These are phyloP conservation scores for Dimocarpus longan DNA, from an alignment of 345 rosid genomes.

Conservation along the genomic window DNA sequence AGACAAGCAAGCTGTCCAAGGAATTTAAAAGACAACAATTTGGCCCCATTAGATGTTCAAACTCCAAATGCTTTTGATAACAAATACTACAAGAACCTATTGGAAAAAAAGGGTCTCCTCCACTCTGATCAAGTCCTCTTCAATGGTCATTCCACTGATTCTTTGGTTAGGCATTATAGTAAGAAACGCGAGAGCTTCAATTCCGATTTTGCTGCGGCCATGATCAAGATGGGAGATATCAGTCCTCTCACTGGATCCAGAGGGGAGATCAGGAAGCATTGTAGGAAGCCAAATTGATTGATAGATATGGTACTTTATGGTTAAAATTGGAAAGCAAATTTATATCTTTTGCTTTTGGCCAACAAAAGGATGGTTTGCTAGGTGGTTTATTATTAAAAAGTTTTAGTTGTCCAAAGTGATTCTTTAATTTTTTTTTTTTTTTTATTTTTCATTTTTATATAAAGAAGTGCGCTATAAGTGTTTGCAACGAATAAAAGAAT, in stretches of 20 bases:
- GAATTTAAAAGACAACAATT: conserved; percentile 35
- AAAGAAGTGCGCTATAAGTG: too few relatives aligned
- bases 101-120: conserved; percentile 44
- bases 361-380: too few relatives aligned
- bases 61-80: conserved; percentile 47
- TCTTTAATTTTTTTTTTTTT: too few relatives aligned
- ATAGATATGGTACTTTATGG: neutral
- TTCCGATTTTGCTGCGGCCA: conserved; percentile 46
- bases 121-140: conserved; percentile 57
- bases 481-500: too few relatives aligned
- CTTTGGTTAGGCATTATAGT: conserved; percentile 43
- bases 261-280: conserved; percentile 55
- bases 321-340: too few relatives aligned
- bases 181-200: conserved; percentile 23
- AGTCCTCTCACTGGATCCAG: conserved; percentile 48
- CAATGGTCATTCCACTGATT: conserved; percentile 50
- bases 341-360: neutral
- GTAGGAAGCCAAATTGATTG: conserved; percentile 46
- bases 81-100: conserved; percentile 39
- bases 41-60: conserved; percentile 40
- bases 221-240: conserved; percentile 61
- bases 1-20: conserved; percentile 41
- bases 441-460: too few relatives aligned
- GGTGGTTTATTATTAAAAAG: too few relatives aligned
- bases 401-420: too few relatives aligned